These are phyloP conservation scores for Ormosia emarginata DNA, from an alignment of 306 rosid species.

Conservation along the genomic window DNA sequence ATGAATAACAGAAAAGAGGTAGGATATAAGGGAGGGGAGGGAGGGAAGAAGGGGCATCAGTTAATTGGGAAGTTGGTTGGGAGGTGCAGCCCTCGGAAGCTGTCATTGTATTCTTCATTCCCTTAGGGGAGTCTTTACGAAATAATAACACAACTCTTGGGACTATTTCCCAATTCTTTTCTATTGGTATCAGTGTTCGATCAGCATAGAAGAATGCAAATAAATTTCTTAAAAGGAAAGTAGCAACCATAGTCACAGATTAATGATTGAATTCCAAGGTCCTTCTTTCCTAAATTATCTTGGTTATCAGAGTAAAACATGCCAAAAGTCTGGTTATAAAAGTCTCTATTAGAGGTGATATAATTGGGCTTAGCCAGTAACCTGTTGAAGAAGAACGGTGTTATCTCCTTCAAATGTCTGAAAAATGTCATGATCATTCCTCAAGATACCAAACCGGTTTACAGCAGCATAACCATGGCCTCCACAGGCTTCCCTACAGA, in stretches of 20 bases:
- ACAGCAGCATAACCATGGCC: conserved; percentile 99
- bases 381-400: conserved; percentile 98
- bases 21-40: too few species aligned
- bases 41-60: too few species aligned
- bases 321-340: conserved; percentile 8
- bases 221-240: background rate
- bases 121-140: too few species aligned
- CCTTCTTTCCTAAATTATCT: background rate
- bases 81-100: too few species aligned
- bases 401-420: conserved; percentile 99
- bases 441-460: conserved; percentile 77
- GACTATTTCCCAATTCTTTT: too few species aligned
- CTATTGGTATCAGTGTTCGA: too few species aligned
- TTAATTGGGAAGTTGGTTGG: too few species aligned
- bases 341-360: background rate
- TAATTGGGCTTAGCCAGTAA: conserved; percentile 23
- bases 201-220: background rate
- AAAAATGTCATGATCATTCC: conserved; percentile 97
- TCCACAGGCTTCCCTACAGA: conserved; percentile 98
- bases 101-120: too few species aligned
- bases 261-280: background rate
- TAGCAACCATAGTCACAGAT: background rate
- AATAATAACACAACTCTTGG: too few species aligned
- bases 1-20: too few species aligned
- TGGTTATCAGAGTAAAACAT: background rate